A percentile compares a stretch with the other conserved stretches of the same genome.
Conservation (phyloP, 2,329 filamentous ascomycete genomes). For the Chrysoporthe puriensis region DNA sequence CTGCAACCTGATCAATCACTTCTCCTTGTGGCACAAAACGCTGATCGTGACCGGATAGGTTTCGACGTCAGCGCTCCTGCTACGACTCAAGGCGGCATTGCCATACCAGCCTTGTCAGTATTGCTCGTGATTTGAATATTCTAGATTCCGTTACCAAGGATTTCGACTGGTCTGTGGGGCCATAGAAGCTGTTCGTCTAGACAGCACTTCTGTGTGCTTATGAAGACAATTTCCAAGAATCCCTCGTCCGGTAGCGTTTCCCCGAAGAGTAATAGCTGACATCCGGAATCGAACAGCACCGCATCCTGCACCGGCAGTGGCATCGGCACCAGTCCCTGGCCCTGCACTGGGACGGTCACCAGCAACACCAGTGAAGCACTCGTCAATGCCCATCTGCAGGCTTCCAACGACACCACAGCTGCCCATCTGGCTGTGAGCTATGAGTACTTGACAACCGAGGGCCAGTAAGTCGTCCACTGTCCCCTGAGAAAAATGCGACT, state of each 20-base stretch:
- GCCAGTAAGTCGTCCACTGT: constrained; percentile 10
- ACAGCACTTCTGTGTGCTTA: background rate
- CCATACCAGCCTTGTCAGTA: constrained; percentile 14
- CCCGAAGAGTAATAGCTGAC: background rate
- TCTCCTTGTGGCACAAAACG: background rate
- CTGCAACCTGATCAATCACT: background rate
- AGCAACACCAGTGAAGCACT: constrained; percentile 7
- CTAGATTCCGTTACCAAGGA: background rate
- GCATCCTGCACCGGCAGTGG: constrained; percentile 22
- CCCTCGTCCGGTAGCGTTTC: background rate
- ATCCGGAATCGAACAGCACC: constrained; percentile 1
- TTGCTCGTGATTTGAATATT: background rate
- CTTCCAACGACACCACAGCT: constrained; percentile 18
- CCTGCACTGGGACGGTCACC: constrained; percentile 16
- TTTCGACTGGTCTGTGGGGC: background rate
- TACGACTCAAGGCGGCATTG: background rate
- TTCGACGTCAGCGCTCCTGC: constrained; percentile 24
- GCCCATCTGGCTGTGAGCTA: constrained; percentile 26
- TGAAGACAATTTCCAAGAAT: background rate
- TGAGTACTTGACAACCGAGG: constrained; percentile 19
- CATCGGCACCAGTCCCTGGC: constrained; percentile 14
- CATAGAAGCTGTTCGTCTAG: background rate
- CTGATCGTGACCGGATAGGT: constrained; percentile 5
- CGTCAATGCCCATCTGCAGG: constrained; percentile 22
- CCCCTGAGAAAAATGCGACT: background rate